phyloP scores from a whole-genome alignment of 257 asterid genomes.

The Solanum virginianum region DNA sequence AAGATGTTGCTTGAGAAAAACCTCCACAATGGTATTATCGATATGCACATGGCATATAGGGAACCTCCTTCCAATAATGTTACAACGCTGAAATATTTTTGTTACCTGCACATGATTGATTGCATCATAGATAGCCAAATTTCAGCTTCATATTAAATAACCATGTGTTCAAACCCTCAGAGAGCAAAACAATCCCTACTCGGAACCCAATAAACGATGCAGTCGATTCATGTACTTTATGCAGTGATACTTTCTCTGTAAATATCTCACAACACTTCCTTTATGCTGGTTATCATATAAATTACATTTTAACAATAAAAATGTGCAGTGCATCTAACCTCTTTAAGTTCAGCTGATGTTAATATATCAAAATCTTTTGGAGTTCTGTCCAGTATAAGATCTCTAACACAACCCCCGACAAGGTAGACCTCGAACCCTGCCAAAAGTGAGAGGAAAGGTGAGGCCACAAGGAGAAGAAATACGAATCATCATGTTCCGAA shows the following conservation, averaged over 20 bases:
- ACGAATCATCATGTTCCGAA: not conserved
- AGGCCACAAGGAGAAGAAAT: not conserved
- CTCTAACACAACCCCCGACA: constrained; percentile 25
- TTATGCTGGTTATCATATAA: not conserved
- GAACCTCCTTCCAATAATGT: constrained; percentile 16
- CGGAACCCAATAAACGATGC: not conserved
- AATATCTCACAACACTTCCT: not conserved
- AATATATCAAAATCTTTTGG: constrained; percentile 17
- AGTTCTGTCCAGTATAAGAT: constrained; percentile 16
- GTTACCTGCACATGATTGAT: constrained; percentile 8
- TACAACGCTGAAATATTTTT: constrained; percentile 8
- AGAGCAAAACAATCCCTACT: not conserved
- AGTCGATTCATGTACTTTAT: not conserved
- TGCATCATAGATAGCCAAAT: not conserved
- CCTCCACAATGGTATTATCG: constrained; percentile 14
- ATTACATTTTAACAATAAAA: not conserved
- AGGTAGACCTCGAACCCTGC: constrained; percentile 21
- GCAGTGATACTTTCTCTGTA: not conserved
- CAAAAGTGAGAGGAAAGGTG: not conserved
- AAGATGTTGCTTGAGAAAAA: not conserved
- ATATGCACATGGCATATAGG: constrained; percentile 23
- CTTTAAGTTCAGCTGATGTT: constrained; percentile 23
- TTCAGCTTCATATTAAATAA: not conserved
- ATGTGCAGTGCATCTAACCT: not conserved
- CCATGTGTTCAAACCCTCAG: not conserved